A percentile compares a stretch with the other conserved stretches of the same genome.
Evolutionary conservation across 768 basidiomycete genomes (phyloP).

Genomic region (Hygrocybe punicea): DNA sequence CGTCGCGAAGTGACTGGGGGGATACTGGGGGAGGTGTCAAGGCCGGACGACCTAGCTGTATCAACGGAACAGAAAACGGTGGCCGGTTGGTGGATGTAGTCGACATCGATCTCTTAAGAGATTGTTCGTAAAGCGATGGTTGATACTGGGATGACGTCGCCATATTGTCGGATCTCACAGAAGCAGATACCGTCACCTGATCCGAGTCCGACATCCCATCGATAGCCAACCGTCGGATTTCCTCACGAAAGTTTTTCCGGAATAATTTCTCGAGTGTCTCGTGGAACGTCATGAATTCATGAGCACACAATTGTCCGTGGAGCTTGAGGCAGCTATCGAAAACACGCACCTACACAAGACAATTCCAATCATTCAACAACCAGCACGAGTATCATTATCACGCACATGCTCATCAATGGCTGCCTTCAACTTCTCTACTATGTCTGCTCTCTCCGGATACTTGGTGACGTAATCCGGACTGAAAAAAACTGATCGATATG

Average conservation of each 20-base stretch:
- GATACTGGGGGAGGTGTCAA: conserved; percentile 46
- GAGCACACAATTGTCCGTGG: conserved; percentile 76
- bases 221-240: conserved; percentile 67
- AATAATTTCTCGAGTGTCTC: conserved; percentile 84
- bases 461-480: conserved; percentile 60
- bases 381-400: too few species aligned
- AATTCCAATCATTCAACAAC: too few species aligned
- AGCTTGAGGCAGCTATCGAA: conserved; percentile 83
- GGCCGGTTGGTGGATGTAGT: conserved; percentile 43
- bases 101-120: conserved; percentile 47
- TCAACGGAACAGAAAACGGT: conserved; percentile 47
- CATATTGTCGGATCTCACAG: conserved; percentile 34
- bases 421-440: conserved; percentile 66
- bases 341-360: conserved; percentile 66
- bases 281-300: conserved; percentile 91
- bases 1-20: conserved; percentile 33
- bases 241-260: conserved; percentile 78
- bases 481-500: conserved; percentile 77
- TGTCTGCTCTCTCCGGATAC: conserved; percentile 66
- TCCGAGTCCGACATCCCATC: conserved; percentile 53
- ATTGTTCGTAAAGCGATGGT: conserved; percentile 48
- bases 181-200: conserved; percentile 39
- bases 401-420: conserved; percentile 82
- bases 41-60: conserved; percentile 47
- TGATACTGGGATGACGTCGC: conserved; percentile 43